Conservation (phyloP, 1,284 basidiomycete genomes). For the Moesziomyces antarcticus region DNA sequence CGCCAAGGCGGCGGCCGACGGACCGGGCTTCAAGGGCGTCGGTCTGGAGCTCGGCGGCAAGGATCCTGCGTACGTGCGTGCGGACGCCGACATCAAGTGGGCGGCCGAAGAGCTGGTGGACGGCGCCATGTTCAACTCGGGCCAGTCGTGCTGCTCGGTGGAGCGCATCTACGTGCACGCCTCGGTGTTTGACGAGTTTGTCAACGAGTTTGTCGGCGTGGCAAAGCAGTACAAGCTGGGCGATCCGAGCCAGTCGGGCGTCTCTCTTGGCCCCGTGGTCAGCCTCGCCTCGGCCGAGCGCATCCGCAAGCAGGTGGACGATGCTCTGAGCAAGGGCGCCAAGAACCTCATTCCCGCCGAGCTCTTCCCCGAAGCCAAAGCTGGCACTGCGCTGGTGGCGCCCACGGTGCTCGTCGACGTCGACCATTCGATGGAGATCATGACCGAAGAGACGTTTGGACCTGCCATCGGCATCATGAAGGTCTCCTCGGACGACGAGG, state of each 20-base stretch:
- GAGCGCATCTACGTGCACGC: constrained; percentile 95
- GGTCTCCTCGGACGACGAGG: constrained; percentile 84
- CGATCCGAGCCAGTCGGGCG: constrained; percentile 80
- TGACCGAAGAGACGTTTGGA: constrained; percentile 79
- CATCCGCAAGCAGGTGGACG: constrained; percentile 85
- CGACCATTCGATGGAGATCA: constrained; percentile 89
- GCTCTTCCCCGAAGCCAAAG: constrained; percentile 75
- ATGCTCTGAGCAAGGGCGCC: constrained; percentile 71
- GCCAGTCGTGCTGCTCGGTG: constrained; percentile 88
- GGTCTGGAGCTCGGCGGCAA: constrained; percentile 87
- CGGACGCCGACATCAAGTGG: constrained; percentile 84
- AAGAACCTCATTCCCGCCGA: constrained; percentile 28
- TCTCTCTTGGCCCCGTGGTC: constrained; percentile 89
- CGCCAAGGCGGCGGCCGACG: constrained; percentile 73
- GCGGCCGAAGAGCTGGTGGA: constrained; percentile 88
- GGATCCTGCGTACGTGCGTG: constrained; percentile 90
- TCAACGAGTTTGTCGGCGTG: constrained; percentile 78
- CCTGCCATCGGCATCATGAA: constrained; percentile 91
- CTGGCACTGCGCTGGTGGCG: constrained; percentile 83
- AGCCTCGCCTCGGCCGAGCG: constrained; percentile 82
- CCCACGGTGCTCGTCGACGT: constrained; percentile 90
- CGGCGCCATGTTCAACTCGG: constrained; percentile 95
- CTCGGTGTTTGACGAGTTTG: constrained; percentile 81
- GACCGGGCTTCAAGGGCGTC: constrained; percentile 78
- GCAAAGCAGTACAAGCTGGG: constrained; percentile 86